Conservation (phyloP, 768 basidiomycete genomes). For the Termitomyces sp. region DNA sequence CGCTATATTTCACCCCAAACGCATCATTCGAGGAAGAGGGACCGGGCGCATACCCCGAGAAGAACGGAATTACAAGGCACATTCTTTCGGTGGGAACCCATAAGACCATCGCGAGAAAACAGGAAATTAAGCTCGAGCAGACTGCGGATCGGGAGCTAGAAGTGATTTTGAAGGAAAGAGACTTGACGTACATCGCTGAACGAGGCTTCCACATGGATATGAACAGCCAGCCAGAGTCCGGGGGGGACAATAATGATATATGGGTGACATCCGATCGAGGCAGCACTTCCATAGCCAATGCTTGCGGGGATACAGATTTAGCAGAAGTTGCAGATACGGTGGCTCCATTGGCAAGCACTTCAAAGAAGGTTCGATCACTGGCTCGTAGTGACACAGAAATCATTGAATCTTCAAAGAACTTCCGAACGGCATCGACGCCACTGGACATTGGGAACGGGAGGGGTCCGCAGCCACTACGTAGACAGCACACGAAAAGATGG, state of each 20-base stretch:
- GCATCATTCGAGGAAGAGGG: neutral
- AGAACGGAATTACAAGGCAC: neutral
- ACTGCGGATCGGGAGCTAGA: conserved; percentile 3
- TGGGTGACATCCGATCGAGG: neutral
- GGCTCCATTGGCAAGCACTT: neutral
- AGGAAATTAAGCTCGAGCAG: neutral
- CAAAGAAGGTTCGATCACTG: too few relatives aligned
- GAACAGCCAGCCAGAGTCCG: neutral
- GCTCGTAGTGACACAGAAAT: neutral
- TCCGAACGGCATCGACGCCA: neutral
- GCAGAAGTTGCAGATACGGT: neutral
- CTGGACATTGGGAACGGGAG: neutral
- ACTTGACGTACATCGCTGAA: neutral
- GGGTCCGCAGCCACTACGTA: too few relatives aligned
- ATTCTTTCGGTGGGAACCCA: neutral
- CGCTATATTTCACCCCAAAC: neutral
- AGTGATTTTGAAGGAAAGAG: neutral
- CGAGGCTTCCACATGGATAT: neutral
- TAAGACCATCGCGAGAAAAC: neutral
- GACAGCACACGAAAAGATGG: neutral
- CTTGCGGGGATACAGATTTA: neutral
- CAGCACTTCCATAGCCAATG: neutral
- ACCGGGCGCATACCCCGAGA: neutral
- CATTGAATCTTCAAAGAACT: neutral
- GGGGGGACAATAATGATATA: neutral